These are phyloP conservation scores for Hydnomerulius pinastri DNA, from an alignment of 768 basidiomycete genomes.

Conservation along the genomic window DNA sequence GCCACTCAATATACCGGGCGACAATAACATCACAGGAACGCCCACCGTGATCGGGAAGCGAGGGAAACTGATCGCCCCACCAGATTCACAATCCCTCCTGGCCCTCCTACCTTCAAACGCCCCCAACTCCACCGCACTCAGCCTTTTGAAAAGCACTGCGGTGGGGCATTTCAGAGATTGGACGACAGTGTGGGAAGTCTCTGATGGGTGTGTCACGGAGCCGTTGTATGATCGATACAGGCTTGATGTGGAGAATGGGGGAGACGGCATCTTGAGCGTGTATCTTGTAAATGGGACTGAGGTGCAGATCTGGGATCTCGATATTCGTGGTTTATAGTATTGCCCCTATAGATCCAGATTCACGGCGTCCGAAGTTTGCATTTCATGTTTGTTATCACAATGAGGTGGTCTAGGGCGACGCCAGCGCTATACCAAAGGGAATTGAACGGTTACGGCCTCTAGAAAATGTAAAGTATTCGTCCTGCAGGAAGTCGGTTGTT, in stretches of 20 bases:
- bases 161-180: conserved; percentile 34
- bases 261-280: too few relatives aligned
- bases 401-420: background rate
- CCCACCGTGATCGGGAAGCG: conserved; percentile 41
- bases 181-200: conserved; percentile 32
- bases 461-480: background rate
- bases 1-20: conserved; percentile 21
- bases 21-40: conserved; percentile 33
- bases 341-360: background rate
- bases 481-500: too few relatives aligned
- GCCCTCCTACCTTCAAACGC: conserved; percentile 36
- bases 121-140: conserved; percentile 32
- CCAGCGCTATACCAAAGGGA: too few relatives aligned
- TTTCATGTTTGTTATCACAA: too few relatives aligned
- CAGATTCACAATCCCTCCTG: background rate
- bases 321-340: conserved; percentile 5
- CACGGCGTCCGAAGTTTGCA: background rate
- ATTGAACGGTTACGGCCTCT: too few relatives aligned
- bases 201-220: conserved; percentile 34
- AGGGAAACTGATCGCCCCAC: background rate
- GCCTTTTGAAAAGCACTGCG: conserved; percentile 33
- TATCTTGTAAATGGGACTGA: conserved; percentile 34
- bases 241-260: conserved; percentile 18
- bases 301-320: conserved; percentile 30
- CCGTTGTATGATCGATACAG: conserved; percentile 37